These are phyloP conservation scores for Erucastrum elatum DNA, from an alignment of 345 rosid genomes.

Conservation along the genomic window DNA sequence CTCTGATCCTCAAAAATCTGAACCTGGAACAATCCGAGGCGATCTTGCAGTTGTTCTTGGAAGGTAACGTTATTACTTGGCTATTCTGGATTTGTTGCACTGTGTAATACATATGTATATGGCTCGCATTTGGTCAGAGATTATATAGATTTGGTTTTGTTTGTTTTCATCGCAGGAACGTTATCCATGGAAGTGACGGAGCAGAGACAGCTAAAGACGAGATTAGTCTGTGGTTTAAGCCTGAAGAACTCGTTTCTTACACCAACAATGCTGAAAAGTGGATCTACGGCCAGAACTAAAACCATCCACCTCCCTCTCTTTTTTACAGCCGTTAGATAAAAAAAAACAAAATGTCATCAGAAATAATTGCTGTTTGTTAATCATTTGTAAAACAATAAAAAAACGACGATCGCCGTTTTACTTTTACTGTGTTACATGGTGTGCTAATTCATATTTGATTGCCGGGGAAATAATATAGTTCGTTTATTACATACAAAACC, in stretches of 20 bases:
- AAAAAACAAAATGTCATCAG: background rate
- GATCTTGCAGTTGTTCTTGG: slow-evolving; percentile 94
- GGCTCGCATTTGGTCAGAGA: background rate
- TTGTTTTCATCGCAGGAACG: slow-evolving; percentile 53
- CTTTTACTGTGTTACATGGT: background rate
- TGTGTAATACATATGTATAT: background rate
- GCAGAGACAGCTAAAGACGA: slow-evolving; percentile 95
- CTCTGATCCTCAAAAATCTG: slow-evolving; percentile 96
- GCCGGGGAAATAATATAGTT: background rate
- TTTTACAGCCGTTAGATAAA: background rate
- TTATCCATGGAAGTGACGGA: slow-evolving; percentile 98
- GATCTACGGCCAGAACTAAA: slow-evolving; percentile 76
- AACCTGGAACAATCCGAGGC: slow-evolving; percentile 95
- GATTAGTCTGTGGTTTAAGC: slow-evolving; percentile 90
- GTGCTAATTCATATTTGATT: background rate
- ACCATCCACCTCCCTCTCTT: background rate
- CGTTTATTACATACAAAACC: background rate
- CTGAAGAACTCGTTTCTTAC: slow-evolving; percentile 85
- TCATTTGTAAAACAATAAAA: background rate
- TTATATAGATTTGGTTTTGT: background rate
- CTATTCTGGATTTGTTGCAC: background rate
- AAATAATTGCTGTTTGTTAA: background rate
- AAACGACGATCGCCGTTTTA: background rate
- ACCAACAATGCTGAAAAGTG: slow-evolving; percentile 84
- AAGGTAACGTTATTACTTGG: slow-evolving; percentile 55